Evolutionary conservation across 2,329 filamentous ascomycete genomes (phyloP).

Genomic region (Amesomyces nigricolor): DNA sequence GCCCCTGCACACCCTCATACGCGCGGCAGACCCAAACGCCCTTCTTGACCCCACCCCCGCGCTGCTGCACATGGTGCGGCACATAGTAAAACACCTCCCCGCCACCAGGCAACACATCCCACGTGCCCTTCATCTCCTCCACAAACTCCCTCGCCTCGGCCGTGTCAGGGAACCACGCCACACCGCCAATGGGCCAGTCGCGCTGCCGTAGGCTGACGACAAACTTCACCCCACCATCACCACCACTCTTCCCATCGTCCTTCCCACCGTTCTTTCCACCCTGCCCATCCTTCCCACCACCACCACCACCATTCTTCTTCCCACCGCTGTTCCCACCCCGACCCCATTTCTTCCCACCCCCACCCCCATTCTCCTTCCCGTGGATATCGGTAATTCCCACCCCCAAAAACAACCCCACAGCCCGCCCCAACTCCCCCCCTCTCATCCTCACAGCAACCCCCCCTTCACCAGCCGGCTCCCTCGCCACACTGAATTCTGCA

Average conservation of each 20-base stretch:
- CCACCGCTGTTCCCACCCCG: too few relatives aligned
- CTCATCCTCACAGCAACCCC: neutral
- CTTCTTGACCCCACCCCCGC: neutral
- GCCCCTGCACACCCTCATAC: constrained; percentile 6
- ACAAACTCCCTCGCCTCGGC: neutral
- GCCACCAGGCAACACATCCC: neutral
- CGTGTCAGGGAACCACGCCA: constrained; percentile 2
- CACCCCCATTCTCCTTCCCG: too few relatives aligned
- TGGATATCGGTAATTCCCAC: too few relatives aligned
- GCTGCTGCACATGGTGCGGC: neutral
- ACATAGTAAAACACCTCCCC: constrained; percentile 7
- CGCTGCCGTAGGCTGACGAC: neutral
- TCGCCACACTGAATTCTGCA: constrained; percentile 2
- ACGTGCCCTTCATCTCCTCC: neutral
- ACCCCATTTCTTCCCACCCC: too few relatives aligned
- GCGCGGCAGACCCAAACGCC: constrained; percentile 6
- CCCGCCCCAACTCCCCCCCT: too few relatives aligned
- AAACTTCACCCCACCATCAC: neutral
- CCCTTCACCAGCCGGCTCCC: neutral
- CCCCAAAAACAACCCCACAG: too few relatives aligned
- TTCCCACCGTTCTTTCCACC: too few relatives aligned
- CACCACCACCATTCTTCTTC: neutral
- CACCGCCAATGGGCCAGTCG: constrained; percentile 11
- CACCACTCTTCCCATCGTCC: neutral
- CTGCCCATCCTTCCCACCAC: neutral